Conservation (phyloP, 768 basidiomycete genomes). For the Nevesoporus exiguus region DNA sequence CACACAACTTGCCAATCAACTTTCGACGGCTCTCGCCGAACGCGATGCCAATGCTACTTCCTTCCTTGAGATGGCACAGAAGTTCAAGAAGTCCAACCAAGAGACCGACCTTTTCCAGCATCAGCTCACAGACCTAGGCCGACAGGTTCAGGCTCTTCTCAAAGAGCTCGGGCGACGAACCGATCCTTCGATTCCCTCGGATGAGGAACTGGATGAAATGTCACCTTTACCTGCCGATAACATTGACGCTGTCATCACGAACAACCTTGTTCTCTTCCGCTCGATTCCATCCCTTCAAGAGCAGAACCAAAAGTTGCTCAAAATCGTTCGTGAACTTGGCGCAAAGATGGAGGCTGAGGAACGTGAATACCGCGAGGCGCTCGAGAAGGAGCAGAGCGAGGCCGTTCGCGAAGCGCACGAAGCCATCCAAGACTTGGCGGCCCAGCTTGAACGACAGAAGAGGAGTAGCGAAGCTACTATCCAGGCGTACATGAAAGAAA, state of each 20-base stretch:
- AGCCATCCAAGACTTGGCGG: slow-evolving; percentile 73
- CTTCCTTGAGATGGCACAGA: slow-evolving; percentile 61
- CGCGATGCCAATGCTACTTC: slow-evolving; percentile 61
- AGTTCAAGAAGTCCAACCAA: slow-evolving; percentile 50
- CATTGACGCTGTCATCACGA: slow-evolving; percentile 80
- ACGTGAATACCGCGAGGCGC: slow-evolving; percentile 62
- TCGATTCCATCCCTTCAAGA: slow-evolving; percentile 78
- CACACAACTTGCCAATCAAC: slow-evolving; percentile 73
- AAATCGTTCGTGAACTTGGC: slow-evolving; percentile 79
- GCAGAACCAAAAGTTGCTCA: slow-evolving; percentile 87
- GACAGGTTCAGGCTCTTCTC: slow-evolving; percentile 77
- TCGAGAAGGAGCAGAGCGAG: slow-evolving; percentile 72
- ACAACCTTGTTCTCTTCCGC: slow-evolving; percentile 83
- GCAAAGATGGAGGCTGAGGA: slow-evolving; percentile 84
- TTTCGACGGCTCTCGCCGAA: slow-evolving; percentile 69
- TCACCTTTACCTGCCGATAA: slow-evolving; percentile 47
- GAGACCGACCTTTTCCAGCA: slow-evolving; percentile 69
- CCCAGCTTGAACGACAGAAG: slow-evolving; percentile 77
- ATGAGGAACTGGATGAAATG: slow-evolving; percentile 54
- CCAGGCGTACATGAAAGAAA: slow-evolving; percentile 81
- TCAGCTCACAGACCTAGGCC: slow-evolving; percentile 78
- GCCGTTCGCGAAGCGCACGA: slow-evolving; percentile 87
- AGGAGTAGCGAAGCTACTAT: slow-evolving; percentile 65
- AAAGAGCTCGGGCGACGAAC: slow-evolving; percentile 79
- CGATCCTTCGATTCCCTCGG: slow-evolving; percentile 76